Percentiles rank a stretch among this genome's conserved stretches.
Conservation (phyloP, 1,284 basidiomycete genomes). For the Melampsora larici-populina region DNA sequence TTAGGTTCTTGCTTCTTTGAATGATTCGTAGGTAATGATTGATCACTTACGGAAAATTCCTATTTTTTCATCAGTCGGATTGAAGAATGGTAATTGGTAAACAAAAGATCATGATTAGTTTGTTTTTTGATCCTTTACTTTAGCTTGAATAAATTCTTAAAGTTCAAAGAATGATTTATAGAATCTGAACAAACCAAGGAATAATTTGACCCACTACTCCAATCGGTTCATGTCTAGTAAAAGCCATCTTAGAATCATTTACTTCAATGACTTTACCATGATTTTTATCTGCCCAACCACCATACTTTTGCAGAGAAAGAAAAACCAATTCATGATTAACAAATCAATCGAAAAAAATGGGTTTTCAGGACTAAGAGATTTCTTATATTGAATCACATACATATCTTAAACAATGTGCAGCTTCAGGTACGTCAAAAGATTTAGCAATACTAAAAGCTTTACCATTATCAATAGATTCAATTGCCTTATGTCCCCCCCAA, state of each 20-base stretch:
- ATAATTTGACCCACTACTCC: slow-evolving; percentile 91
- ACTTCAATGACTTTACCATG: slow-evolving; percentile 77
- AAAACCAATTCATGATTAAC: too few species aligned
- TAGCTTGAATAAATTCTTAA: too few species aligned
- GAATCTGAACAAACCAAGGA: slow-evolving; percentile 51
- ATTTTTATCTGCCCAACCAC: slow-evolving; percentile 70
- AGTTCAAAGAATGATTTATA: too few species aligned
- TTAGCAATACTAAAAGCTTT: slow-evolving; percentile 76
- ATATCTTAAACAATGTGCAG: slow-evolving; percentile 60
- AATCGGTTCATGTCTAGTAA: slow-evolving; percentile 86
- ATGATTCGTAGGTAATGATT: too few species aligned
- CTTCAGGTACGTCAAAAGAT: slow-evolving; percentile 65
- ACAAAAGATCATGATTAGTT: too few species aligned
- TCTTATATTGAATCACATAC: too few species aligned
- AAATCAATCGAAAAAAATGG: too few species aligned
- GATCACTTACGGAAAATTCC: slow-evolving; percentile 42
- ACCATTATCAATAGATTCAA: slow-evolving; percentile 64
- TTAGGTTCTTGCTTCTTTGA: too few species aligned
- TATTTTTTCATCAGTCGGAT: neutral
- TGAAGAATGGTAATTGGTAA: neutral
- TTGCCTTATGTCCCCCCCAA: slow-evolving; percentile 39
- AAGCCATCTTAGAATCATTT: slow-evolving; percentile 72
- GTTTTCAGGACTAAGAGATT: too few species aligned
- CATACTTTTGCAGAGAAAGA: slow-evolving; percentile 64
- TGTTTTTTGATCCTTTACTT: too few species aligned